Evolutionary conservation across 2,329 filamentous ascomycete genomes (phyloP), one percentile per base, ranked within the genome.

Genomic region (Aspergillus ruber): DNA sequence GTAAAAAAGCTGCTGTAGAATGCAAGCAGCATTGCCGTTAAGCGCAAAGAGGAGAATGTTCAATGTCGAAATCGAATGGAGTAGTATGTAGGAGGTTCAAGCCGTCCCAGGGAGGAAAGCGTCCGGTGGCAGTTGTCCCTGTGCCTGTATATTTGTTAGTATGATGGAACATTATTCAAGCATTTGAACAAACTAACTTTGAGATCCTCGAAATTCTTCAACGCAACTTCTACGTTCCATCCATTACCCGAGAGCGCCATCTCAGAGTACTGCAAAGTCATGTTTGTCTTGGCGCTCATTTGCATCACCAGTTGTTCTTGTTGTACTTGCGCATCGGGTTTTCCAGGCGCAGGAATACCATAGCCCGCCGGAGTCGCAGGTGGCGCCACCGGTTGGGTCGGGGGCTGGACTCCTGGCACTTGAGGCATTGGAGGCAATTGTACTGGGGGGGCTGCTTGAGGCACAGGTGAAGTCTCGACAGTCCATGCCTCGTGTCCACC

Each of bases 141-240:
- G 63, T 3, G 60, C 56, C 66, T 68, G 47, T 17, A 25, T 12
- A 35, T 12, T 6, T 15, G 42, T 69, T 52, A 67, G 60, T 46
- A 42, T 42, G 15, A 36, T 27, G 48, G 29, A 27, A n/a, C 17
- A 40, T 35, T 12, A 6, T 39, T n/a, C 13, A 42, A 18, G 20
- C 12, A 8, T 3, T 10, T 21, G 33, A 36, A 43, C 20, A 17
- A 36, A 58, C 75, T 63, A 73, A 86, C 87, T 75, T 84, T 89
- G 48, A 87, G 83, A 55, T 84, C 79, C 52, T 84, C 79, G 63
- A 95, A 96, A 27, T 87, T 81, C 46, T 78, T 73, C 56, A 90
- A 71, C 2, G 90, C 91, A 55, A 80, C 79, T 33, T 86, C 80
- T 43, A 90, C 81, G 63, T 94, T 81, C 89, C 90, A 97, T 33